Evolutionary conservation across 345 rosid species (phyloP).

Genomic region (Fremontodendron californicum): DNA sequence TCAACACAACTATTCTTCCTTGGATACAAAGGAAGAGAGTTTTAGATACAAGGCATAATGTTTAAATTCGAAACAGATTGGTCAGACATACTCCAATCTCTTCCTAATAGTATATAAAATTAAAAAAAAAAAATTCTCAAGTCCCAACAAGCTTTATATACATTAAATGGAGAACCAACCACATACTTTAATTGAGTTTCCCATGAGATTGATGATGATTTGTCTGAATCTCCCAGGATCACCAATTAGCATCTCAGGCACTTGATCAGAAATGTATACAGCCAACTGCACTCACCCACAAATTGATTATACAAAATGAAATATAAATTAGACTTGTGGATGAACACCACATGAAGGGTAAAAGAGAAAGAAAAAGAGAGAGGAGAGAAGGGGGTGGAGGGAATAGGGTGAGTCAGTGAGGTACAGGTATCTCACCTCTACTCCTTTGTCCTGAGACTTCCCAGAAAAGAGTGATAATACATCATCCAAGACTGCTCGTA

Average conservation of each 20-base stretch:
- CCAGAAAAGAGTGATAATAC: conserved; percentile 89
- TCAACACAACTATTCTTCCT: not conserved
- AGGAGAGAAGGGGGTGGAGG: not conserved
- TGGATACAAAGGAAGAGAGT: not conserved
- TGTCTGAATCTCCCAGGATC: conserved; percentile 93
- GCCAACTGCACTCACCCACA: conserved; percentile 58
- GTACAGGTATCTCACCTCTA: conserved; percentile 58
- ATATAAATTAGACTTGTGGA: not conserved
- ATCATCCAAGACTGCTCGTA: conserved; percentile 77
- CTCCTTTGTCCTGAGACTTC: conserved; percentile 76
- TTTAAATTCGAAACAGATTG: not conserved
- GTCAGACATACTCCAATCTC: not conserved
- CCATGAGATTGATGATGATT: conserved; percentile 89
- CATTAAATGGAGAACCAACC: conserved; percentile 7
- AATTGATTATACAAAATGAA: conserved; percentile 17
- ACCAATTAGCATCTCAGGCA: conserved; percentile 79
- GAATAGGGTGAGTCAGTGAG: not conserved
- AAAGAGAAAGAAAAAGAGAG: not conserved
- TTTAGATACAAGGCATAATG: not conserved
- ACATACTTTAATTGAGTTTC: conserved; percentile 80
- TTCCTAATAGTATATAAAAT: not conserved
- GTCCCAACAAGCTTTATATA: not conserved
- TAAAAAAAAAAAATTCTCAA: not conserved
- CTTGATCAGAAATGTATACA: conserved; percentile 72
- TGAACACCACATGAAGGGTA: not conserved